Conservation (phyloP, 192 early-diverging fungal genomes). For the Podila horticola region DNA sequence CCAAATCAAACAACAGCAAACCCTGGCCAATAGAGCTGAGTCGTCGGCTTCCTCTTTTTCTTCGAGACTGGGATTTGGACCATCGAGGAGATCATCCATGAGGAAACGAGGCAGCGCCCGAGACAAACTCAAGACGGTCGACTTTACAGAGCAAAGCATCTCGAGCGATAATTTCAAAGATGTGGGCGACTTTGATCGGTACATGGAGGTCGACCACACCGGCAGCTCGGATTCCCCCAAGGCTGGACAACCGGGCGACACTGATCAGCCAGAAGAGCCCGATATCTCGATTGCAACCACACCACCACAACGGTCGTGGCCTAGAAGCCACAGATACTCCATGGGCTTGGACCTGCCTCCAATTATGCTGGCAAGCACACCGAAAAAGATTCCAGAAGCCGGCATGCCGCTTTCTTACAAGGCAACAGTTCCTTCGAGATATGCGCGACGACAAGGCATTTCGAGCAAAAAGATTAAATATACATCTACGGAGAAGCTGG, state of each 20-base stretch:
- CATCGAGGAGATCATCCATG: too few species aligned
- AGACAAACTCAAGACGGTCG: too few species aligned
- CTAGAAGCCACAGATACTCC: not conserved
- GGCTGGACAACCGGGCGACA: too few species aligned
- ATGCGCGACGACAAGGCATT: not conserved
- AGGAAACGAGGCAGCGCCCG: too few species aligned
- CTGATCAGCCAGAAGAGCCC: not conserved
- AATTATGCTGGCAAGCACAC: constrained; percentile 13
- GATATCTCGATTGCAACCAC: constrained; percentile 9
- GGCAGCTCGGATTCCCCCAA: too few species aligned
- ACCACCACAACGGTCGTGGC: constrained; percentile 9
- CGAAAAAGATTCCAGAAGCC: constrained; percentile 35
- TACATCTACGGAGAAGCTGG: constrained; percentile 4
- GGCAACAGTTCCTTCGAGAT: not conserved
- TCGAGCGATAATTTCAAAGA: too few species aligned
- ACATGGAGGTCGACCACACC: too few species aligned
- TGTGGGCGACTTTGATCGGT: too few species aligned
- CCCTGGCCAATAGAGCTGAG: not conserved
- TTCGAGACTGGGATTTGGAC: not conserved
- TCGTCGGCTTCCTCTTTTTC: not conserved
- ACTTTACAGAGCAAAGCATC: too few species aligned
- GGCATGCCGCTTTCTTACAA: constrained; percentile 25
- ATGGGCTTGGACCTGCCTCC: constrained; percentile 2
- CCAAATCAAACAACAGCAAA: not conserved
- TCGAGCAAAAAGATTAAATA: not conserved